Evolutionary conservation across 2,329 filamentous ascomycete species (phyloP).

Genomic region (Huntiella savannae): DNA sequence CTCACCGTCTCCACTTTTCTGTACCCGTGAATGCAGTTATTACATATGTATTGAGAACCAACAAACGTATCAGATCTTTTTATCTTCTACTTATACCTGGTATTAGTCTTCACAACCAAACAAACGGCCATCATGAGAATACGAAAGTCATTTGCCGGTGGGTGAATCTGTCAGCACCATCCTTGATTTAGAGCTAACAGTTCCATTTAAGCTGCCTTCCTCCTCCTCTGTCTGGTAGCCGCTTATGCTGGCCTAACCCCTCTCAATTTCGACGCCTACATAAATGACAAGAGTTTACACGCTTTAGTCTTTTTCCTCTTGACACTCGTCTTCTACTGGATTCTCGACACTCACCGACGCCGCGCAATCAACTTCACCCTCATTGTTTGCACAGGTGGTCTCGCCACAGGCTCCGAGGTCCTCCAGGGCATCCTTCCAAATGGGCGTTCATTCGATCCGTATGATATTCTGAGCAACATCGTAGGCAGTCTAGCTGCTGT

Average conservation of each 20-base stretch:
- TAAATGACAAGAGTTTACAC: constrained; percentile 86
- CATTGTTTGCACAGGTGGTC: constrained; percentile 51
- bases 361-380: constrained; percentile 72
- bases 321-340: constrained; percentile 86
- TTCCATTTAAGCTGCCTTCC: constrained; percentile 40
- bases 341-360: constrained; percentile 74
- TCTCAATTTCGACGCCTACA: constrained; percentile 32
- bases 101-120: background rate
- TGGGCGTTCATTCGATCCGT: constrained; percentile 52
- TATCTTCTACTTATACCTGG: background rate
- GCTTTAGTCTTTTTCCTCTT: constrained; percentile 76
- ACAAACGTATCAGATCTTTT: background rate
- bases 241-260: constrained; percentile 64
- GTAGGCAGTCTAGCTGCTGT: constrained; percentile 56
- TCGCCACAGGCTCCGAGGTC: constrained; percentile 59
- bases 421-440: constrained; percentile 59
- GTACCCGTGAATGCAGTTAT: no score
- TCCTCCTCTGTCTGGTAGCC: constrained; percentile 51
- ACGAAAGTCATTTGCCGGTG: constrained; percentile 75
- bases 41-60: no score
- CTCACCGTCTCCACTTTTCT: background rate
- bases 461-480: constrained; percentile 76
- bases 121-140: constrained; percentile 49
- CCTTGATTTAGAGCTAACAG: background rate
- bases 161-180: constrained; percentile 16